Evolutionary conservation across 139 green algal species (phyloP), one percentile per base, ranked within the genome.

Genomic region (Coccomyxa sp.): DNA sequence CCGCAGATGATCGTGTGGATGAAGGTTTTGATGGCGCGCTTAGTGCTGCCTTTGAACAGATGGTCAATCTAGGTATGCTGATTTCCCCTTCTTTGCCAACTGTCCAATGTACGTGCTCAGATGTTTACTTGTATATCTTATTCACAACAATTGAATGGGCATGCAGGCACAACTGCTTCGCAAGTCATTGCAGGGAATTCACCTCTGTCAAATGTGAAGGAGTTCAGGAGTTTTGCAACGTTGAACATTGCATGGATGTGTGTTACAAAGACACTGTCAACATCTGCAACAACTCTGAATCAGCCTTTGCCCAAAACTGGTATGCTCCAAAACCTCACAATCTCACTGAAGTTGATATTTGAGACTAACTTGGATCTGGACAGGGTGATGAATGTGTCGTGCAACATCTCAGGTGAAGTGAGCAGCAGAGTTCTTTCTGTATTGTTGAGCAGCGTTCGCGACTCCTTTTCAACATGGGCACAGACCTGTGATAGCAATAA

Each of bases 161-260:
- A 71, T 79, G 58, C 81, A 84, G 81, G 81, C n/a, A 81, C 51
- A 57, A 59, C 28, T 9, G 75, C 77, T 27, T 63, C 59, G 30
- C 38, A 80, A 14, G 66, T 82, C 66, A 79, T 86, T 68, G 45
- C 67, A 23, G 67, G 45, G 45, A 23, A 45, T 18, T 32, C 14
- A 21, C 63, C 75, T 25, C 28, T 58, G 45, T 75, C 67, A 38
- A 31, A 79, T 51, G 31, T 27, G 17, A 79, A 79, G 13, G 77
- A 82, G 77, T 76, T 86, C 77, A 45, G 83, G 14, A 82, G 77
- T 63, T 86, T 86, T 80, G 77, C 77, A 0, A 51, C 76, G 0
- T 77, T 86, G 13, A 86, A 86, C 10, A 13, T 83, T 1, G 78
- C 83, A 0, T 86, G 83, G 77, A 75, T 12, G 45, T 57, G 83